These are phyloP conservation scores for Carex pumila DNA, from an alignment of 176 grass and related monocot species.

Conservation along the genomic window DNA sequence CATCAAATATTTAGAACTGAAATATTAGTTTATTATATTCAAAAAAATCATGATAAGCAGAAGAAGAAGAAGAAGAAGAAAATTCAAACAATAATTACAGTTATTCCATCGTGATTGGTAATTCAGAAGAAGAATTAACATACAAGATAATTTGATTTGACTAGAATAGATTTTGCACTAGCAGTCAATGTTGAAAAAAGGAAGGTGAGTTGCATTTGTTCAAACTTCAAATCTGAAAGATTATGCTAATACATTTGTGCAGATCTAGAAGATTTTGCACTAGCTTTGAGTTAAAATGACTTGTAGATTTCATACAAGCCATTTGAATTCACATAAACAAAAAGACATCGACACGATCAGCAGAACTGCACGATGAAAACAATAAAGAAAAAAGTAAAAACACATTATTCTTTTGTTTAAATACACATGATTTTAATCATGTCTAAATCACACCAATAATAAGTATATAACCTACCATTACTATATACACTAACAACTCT, in stretches of 20 bases:
- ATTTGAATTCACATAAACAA: background rate
- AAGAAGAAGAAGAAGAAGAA: no score
- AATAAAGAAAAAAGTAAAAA: background rate
- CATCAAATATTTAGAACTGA: background rate
- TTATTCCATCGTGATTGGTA: background rate
- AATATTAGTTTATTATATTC: background rate
- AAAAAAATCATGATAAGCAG: no score
- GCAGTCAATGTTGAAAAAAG: background rate
- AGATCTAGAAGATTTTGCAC: background rate
- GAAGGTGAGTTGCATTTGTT: background rate
- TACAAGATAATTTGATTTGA: background rate
- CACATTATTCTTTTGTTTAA: background rate
- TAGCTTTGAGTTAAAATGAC: background rate
- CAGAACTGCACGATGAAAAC: background rate
- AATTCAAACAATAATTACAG: background rate
- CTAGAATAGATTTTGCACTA: background rate
- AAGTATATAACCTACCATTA: background rate
- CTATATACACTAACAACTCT: background rate
- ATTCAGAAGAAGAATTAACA: background rate
- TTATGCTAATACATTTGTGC: background rate
- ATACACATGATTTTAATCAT: background rate
- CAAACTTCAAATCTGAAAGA: background rate
- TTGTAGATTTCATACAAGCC: background rate
- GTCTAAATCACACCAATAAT: background rate
- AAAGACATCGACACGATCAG: background rate